Conservation (phyloP, 1,284 basidiomycete species). For the Ganoderma lingzhi region DNA sequence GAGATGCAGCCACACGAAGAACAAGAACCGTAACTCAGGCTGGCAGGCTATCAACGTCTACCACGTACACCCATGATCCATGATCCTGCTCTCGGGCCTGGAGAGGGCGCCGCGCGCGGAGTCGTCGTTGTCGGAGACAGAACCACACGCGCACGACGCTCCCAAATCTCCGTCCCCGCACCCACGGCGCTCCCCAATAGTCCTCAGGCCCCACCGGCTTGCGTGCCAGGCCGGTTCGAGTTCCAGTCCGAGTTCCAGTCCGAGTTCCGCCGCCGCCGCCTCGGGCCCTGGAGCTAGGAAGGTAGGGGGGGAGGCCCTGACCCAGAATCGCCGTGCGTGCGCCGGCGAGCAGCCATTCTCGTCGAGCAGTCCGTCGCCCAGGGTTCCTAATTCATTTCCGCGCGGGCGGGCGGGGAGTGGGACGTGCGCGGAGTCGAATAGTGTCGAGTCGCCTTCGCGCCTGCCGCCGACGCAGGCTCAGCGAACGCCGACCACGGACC, state of each 20-base stretch:
- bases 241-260: background rate
- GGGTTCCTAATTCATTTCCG: background rate
- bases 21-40: background rate
- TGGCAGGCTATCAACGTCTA: background rate
- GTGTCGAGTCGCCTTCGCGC: background rate
- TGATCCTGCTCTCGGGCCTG: background rate
- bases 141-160: background rate
- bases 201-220: background rate
- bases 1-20: background rate
- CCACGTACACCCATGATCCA: background rate
- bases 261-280: background rate
- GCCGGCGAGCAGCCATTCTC: background rate
- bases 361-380: background rate
- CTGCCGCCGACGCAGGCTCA: conserved; percentile 1
- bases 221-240: background rate
- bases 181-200: conserved; percentile 1
- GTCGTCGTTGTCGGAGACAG: conserved; percentile 3
- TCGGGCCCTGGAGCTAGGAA: background rate
- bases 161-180: background rate
- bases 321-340: background rate
- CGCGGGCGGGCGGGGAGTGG: background rate
- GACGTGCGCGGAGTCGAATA: conserved; percentile 21
- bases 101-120: background rate
- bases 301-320: background rate
- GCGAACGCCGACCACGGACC: conserved; percentile 8